Conservation (phyloP, 192 early-diverging fungal genomes). For the Obelidium mucronatum region DNA sequence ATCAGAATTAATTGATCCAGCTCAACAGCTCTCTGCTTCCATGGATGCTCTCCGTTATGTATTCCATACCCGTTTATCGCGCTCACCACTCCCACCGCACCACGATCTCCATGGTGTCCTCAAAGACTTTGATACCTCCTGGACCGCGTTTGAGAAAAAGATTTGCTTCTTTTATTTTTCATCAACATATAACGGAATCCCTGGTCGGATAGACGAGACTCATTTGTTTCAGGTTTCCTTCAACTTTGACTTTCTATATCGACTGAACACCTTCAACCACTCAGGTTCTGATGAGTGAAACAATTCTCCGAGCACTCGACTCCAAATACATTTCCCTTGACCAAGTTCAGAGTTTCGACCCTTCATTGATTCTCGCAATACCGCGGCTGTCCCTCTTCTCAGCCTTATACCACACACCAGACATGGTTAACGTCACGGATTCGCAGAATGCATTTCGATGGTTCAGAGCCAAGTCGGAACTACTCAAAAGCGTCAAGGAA, state of each 20-base stretch:
- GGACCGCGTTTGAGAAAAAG: conserved; percentile 73
- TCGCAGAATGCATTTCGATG: conserved; percentile 64
- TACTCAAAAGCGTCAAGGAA: conserved; percentile 14
- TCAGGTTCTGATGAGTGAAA: conserved; percentile 69
- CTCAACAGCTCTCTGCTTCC: conserved; percentile 57
- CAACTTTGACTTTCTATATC: not conserved
- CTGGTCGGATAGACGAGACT: conserved; percentile 49
- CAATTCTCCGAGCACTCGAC: conserved; percentile 55
- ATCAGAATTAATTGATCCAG: conserved; percentile 56
- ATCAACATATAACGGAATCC: conserved; percentile 51
- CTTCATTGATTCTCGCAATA: conserved; percentile 62
- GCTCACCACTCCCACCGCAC: conserved; percentile 38
- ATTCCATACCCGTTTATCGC: conserved; percentile 33
- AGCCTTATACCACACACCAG: conserved; percentile 60
- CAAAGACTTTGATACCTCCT: conserved; percentile 68
- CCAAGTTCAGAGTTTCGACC: conserved; percentile 64
- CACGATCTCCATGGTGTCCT: conserved; percentile 61
- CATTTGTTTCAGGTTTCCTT: conserved; percentile 56
- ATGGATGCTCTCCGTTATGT: conserved; percentile 65
- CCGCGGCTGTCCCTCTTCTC: conserved; percentile 67
- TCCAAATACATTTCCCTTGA: conserved; percentile 43
- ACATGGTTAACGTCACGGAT: conserved; percentile 62
- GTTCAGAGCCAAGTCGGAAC: conserved; percentile 58
- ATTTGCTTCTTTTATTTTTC: conserved; percentile 77
- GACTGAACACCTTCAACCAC: not conserved